These are phyloP conservation scores for Phellinidium pouzarii DNA, from an alignment of 1,284 basidiomycete species.

Conservation along the genomic window DNA sequence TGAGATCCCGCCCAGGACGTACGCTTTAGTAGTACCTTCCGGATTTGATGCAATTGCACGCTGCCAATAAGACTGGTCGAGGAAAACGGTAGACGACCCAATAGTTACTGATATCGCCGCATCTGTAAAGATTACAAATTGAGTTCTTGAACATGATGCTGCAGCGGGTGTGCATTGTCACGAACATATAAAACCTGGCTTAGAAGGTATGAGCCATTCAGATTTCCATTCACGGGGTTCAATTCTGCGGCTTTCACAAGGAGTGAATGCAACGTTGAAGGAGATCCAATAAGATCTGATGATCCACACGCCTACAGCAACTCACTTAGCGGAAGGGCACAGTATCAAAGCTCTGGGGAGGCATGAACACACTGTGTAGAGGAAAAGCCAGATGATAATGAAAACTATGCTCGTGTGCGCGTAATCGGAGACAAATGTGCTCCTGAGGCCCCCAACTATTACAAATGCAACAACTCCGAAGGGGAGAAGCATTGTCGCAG, in stretches of 20 bases:
- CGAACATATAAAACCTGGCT: slow-evolving; percentile 47
- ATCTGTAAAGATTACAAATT: slow-evolving; percentile 1
- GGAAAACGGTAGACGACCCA: slow-evolving; percentile 14
- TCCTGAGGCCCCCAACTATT: slow-evolving; percentile 49
- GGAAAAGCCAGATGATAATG: slow-evolving; percentile 43
- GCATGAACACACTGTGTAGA: slow-evolving; percentile 28
- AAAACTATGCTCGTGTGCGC: slow-evolving; percentile 41
- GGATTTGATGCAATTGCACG: slow-evolving; percentile 25
- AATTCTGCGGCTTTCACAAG: slow-evolving; percentile 42
- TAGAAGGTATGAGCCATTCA: slow-evolving; percentile 61
- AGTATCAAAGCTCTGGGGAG: too few species aligned
- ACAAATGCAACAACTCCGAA: slow-evolving; percentile 49
- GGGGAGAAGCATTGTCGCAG: slow-evolving; percentile 75
- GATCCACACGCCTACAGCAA: slow-evolving; percentile 33
- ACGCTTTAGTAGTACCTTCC: slow-evolving; percentile 24
- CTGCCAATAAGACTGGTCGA: slow-evolving; percentile 33
- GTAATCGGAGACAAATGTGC: slow-evolving; percentile 50
- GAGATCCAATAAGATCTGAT: slow-evolving; percentile 53
- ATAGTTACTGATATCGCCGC: slow-evolving; percentile 15
- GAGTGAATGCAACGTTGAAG: slow-evolving; percentile 50
- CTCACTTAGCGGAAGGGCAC: too few species aligned
- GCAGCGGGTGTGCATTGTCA: background rate
- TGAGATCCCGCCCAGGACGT: slow-evolving; percentile 49
- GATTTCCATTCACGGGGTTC: slow-evolving; percentile 57
- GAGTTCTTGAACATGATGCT: background rate